These are phyloP conservation scores for Rhazya stricta DNA, from an alignment of 257 asterid genomes.

Conservation along the genomic window DNA sequence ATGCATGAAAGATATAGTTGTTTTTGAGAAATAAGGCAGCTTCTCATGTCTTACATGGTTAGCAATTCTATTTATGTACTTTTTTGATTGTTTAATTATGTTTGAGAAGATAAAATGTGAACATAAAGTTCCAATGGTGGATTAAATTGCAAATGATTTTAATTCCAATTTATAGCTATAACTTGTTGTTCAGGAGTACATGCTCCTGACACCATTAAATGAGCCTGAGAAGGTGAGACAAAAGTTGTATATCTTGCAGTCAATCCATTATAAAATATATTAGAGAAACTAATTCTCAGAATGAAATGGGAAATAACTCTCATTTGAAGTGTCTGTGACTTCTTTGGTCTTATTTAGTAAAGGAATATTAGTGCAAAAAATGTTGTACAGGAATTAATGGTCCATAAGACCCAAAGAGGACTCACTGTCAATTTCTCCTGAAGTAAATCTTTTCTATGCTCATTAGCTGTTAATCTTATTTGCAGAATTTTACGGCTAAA, in stretches of 20 bases:
- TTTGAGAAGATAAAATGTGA: background rate
- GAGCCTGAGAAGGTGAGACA: background rate
- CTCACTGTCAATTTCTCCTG: background rate
- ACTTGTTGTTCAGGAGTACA: background rate
- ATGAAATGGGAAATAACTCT: background rate
- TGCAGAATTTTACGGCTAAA: background rate
- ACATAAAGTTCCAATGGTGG: background rate
- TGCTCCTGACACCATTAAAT: background rate
- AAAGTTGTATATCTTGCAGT: background rate
- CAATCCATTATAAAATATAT: background rate
- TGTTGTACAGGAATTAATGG: background rate
- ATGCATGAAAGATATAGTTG: constrained; percentile 1
- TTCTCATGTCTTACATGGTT: background rate
- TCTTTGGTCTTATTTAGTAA: background rate
- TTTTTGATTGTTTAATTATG: background rate
- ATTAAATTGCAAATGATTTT: background rate
- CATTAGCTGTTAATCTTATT: background rate
- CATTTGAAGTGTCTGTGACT: background rate
- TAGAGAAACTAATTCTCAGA: background rate
- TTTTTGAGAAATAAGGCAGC: background rate
- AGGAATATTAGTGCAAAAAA: background rate
- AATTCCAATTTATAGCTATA: background rate
- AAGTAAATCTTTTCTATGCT: background rate
- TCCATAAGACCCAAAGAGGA: background rate
- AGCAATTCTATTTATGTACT: background rate